Conservation (phyloP, 257 asterid species). For the Eucommia ulmoides region DNA sequence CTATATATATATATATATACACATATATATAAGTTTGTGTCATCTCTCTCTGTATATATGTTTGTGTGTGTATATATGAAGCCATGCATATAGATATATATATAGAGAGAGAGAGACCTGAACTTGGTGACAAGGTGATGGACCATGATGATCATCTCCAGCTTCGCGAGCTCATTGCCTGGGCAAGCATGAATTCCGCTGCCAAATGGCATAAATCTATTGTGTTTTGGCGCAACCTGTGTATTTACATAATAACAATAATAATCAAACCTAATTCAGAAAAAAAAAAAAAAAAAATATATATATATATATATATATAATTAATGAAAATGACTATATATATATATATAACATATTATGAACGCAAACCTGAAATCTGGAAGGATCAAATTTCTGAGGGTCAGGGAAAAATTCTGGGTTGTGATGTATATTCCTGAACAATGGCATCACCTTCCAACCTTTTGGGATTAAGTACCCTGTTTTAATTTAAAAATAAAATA, state of each 20-base stretch:
- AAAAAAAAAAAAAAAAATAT: too few species aligned
- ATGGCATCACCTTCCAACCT: conserved; percentile 97
- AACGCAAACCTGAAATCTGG: conserved; percentile 94
- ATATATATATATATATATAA: too few species aligned
- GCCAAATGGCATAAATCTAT: conserved; percentile 84
- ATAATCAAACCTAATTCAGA: too few species aligned
- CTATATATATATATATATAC: too few species aligned
- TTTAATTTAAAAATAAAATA: conserved; percentile 4
- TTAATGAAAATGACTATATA: too few species aligned
- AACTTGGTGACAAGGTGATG: conserved; percentile 63
- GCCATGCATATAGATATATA: too few species aligned
- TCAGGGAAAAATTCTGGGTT: conserved; percentile 66
- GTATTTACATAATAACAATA: too few species aligned
- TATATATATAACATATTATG: too few species aligned
- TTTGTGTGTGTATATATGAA: too few species aligned
- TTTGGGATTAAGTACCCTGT: conserved; percentile 79
- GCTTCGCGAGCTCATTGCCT: conserved; percentile 83
- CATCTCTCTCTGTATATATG: too few species aligned
- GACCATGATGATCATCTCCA: conserved; percentile 61
- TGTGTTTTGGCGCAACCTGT: conserved; percentile 53
- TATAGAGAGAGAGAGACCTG: too few species aligned
- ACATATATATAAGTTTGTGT: too few species aligned
- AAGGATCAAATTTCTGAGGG: conserved; percentile 59
- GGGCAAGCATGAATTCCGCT: conserved; percentile 88
- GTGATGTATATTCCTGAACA: conserved; percentile 83